Percentiles rank a stretch among this genome's conserved stretches.
Evolutionary conservation across 1,284 basidiomycete genomes (phyloP).

Genomic region (Ceratobasidium theobromae): DNA sequence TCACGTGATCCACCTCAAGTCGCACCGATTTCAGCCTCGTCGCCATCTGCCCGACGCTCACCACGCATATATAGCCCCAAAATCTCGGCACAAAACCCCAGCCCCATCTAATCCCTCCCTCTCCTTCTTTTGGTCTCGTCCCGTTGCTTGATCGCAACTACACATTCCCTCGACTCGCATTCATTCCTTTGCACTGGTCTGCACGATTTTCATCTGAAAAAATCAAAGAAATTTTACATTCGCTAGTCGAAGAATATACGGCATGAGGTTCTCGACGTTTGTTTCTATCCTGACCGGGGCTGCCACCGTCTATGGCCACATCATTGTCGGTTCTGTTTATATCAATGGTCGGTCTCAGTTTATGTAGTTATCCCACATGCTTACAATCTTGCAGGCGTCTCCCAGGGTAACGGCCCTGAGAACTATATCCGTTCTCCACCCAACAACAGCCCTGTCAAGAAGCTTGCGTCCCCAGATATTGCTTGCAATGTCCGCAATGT

Average conservation of each 20-base stretch:
- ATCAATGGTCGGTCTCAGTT: conserved; percentile 3
- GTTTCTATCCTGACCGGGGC: conserved; percentile 1
- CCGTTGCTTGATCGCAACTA: conserved; percentile 9
- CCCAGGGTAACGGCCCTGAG: conserved; percentile 15
- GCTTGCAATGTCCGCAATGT: conserved; percentile 24
- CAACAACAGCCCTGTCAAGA: conserved; percentile 32
- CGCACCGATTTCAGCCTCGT: too few relatives aligned
- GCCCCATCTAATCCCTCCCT: too few relatives aligned
- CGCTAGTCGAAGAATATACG: neutral
- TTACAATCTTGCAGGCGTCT: too few relatives aligned
- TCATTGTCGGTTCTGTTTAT: neutral
- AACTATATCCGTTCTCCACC: conserved; percentile 22
- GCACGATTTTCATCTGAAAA: neutral
- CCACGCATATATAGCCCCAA: too few relatives aligned
- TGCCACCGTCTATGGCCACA: neutral
- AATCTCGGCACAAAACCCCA: too few relatives aligned
- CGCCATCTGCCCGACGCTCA: too few relatives aligned
- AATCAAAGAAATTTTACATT: neutral
- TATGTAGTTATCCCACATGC: neutral
- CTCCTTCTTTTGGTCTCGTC: conserved; percentile 6
- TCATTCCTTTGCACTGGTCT: neutral
- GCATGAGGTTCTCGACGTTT: conserved; percentile 11
- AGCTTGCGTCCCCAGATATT: neutral
- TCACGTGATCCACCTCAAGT: too few relatives aligned
- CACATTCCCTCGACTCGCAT: conserved; percentile 6